phyloP scores from a whole-genome alignment of 352 stramenopile species.

The Globisporangium emineosum region DNA sequence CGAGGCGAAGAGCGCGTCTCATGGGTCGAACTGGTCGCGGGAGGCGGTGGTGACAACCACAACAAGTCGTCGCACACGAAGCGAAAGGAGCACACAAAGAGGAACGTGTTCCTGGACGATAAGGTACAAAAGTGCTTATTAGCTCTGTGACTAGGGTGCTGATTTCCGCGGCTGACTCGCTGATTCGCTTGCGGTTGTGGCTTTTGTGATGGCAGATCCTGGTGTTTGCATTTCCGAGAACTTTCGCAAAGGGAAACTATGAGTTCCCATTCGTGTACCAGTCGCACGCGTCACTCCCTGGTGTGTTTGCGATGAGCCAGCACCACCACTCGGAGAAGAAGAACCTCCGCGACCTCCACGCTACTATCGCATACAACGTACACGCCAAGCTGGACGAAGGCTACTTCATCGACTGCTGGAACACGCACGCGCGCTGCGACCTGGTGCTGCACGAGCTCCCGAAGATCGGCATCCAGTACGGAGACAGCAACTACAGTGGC shows the following conservation, averaged over 20 bases:
- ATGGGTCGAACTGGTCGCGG: conserved; percentile 5
- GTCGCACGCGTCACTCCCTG: conserved; percentile 19
- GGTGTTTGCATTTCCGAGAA: conserved; percentile 22
- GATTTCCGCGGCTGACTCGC: too few relatives aligned
- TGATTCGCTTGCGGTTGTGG: too few relatives aligned
- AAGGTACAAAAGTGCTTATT: too few relatives aligned
- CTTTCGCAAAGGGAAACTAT: conserved; percentile 17
- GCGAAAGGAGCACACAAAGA: conserved; percentile 12
- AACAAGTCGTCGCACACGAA: conserved; percentile 6
- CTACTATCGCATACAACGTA: conserved; percentile 16
- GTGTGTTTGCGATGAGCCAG: conserved; percentile 7
- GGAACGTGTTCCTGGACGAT: conserved; percentile 15
- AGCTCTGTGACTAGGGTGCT: too few relatives aligned
- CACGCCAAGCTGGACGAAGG: conserved; percentile 10
- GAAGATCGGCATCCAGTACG: conserved; percentile 21
- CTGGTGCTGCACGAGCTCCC: conserved; percentile 32
- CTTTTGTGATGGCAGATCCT: conserved; percentile 8
- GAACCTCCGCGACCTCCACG: conserved; percentile 3
- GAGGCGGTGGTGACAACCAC: background rate
- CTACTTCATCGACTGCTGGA: conserved; percentile 7
- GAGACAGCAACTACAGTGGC: conserved; percentile 3
- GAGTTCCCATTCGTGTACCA: conserved; percentile 27
- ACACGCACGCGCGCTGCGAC: conserved; percentile 4
- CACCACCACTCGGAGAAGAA: background rate
- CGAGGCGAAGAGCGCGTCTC: conserved; percentile 12